Evolutionary conservation across 495 filamentous ascomycete species (phyloP), one percentile per base, ranked within the genome.

Genomic region (Annulohypoxylon stygium): DNA sequence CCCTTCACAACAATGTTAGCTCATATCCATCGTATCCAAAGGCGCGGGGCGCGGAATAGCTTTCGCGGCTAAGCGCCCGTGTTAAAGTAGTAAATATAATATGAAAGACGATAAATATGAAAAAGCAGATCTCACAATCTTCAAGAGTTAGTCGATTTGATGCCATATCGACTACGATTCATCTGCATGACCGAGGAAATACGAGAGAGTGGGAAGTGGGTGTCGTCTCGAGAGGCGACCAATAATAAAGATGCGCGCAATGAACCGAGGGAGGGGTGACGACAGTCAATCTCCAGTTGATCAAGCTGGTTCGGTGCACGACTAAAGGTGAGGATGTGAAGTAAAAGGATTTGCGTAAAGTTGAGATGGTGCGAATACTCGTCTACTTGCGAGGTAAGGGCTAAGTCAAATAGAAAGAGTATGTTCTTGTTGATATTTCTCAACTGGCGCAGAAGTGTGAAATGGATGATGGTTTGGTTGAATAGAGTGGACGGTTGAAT

Each of bases 101-200:
- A n/a, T 26, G 6, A 55, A 16, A 26, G 20, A 18, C n/a, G 23
- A 60, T 23, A 34, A 55, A 34, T 7, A 30, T 30, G 30, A 63
- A 63, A 36, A 7, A 6, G 67, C 64, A 58, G 30, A 54, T 88
- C 92, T 78, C 82, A 95, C 93, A 97, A 75, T 97, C 93, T 89
- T 93, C 92, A 86, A 97, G 86, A 78, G 89, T 87, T 91, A 94
- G 91, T 80, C 92, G 93, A 87, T 83, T 82, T 86, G 91, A 89
- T 82, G 90, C 88, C 92, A 95, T 94, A 79, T 78, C 90, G 88
- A 55, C 71, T 73, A 79, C 65, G 69, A 68, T 71, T 74, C 76
- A 61, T 75, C 67, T 81, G 83, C 86, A 87, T 87, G 78, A 81
- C 85, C 80, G 78, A 79, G 55, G 18, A 23, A 14, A 61, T 26